Conservation (phyloP, 2,329 filamentous ascomycete genomes). For the Pseudovirgaria hyperparasitica region DNA sequence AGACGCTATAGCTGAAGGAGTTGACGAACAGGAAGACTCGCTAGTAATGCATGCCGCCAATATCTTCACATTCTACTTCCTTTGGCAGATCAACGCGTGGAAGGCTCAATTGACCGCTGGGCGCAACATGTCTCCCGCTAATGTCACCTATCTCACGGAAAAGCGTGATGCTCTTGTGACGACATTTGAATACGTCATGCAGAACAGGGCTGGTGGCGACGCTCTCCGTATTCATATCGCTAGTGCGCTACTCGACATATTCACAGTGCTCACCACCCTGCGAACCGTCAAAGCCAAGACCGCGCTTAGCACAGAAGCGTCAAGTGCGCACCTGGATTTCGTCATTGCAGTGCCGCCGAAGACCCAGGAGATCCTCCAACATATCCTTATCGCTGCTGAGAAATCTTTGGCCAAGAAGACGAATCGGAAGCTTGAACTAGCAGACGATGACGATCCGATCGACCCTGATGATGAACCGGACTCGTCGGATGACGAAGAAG, state of each 20-base stretch:
- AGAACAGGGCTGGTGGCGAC: slow-evolving; percentile 51
- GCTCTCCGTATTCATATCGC: slow-evolving; percentile 65
- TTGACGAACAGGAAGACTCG: slow-evolving; percentile 67
- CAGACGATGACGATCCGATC: slow-evolving; percentile 54
- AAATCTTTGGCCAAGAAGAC: slow-evolving; percentile 40
- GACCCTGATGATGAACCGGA: slow-evolving; percentile 54
- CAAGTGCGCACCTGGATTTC: no score
- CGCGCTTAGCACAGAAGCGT: slow-evolving; percentile 31
- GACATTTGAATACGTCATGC: slow-evolving; percentile 37
- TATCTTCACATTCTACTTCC: slow-evolving; percentile 75
- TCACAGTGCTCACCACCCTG: slow-evolving; percentile 66
- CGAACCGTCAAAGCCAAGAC: slow-evolving; percentile 32
- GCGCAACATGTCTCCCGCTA: slow-evolving; percentile 39
- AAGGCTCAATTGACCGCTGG: slow-evolving; percentile 22
- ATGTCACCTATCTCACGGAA: slow-evolving; percentile 43
- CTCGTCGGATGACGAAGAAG: slow-evolving; percentile 44
- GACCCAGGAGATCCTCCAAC: slow-evolving; percentile 61
- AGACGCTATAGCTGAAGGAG: slow-evolving; percentile 52
- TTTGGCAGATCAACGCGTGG: slow-evolving; percentile 67
- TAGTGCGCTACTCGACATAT: slow-evolving; percentile 67
- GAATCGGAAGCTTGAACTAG: slow-evolving; percentile 25
- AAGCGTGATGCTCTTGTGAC: slow-evolving; percentile 40
- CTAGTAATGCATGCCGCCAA: slow-evolving; percentile 65
- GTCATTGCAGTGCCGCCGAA: no score
- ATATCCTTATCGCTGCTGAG: slow-evolving; percentile 68